Conservation (phyloP, 2,329 filamentous ascomycete genomes). For the Colletotrichum chlorophyti region DNA sequence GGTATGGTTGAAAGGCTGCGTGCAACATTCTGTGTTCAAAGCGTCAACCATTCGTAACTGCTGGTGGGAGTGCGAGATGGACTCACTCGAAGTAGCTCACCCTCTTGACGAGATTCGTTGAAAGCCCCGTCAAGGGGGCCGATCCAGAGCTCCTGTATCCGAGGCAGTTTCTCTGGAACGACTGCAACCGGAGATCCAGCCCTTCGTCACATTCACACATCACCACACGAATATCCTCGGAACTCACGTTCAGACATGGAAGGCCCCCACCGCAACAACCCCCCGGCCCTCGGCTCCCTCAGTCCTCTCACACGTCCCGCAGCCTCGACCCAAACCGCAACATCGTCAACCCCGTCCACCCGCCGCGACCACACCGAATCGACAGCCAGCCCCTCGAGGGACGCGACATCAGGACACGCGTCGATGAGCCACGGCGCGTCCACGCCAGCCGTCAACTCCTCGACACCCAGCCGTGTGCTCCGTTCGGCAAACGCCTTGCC, state of each 20-base stretch:
- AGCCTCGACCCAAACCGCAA: background rate
- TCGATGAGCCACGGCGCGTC: background rate
- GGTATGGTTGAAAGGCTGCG: background rate
- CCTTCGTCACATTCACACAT: too few relatives aligned
- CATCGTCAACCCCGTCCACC: background rate
- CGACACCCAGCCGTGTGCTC: background rate
- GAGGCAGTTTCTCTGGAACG: too few relatives aligned
- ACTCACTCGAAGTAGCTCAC: too few relatives aligned
- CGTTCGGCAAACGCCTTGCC: background rate
- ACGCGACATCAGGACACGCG: background rate
- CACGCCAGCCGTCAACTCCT: background rate
- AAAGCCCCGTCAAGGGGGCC: too few relatives aligned
- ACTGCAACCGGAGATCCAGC: too few relatives aligned
- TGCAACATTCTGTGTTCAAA: background rate
- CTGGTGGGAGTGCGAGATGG: too few relatives aligned
- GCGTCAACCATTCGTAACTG: too few relatives aligned
- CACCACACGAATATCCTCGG: background rate
- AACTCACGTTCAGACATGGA: background rate
- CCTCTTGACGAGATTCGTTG: too few relatives aligned
- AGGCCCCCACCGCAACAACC: background rate
- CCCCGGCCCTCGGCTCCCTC: too few relatives aligned
- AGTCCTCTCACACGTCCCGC: too few relatives aligned
- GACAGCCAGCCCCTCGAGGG: background rate
- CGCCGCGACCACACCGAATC: too few relatives aligned
- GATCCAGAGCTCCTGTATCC: too few relatives aligned